These are phyloP conservation scores for Endothia cerciana DNA, from an alignment of 2,329 filamentous ascomycete genomes.

Conservation along the genomic window DNA sequence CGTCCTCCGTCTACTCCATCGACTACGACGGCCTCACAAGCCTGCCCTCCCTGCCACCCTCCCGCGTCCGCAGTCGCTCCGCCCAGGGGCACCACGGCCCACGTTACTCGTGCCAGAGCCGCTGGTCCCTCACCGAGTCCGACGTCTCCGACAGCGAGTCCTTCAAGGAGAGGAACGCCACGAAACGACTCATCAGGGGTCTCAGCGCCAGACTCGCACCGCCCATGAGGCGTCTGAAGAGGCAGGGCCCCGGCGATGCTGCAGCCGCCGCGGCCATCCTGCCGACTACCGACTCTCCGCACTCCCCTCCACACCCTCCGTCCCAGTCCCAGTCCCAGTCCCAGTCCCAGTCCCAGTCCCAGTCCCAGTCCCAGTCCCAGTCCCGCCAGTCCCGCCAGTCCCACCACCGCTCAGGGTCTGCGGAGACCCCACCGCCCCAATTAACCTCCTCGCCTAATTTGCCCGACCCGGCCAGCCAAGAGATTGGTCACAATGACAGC, in stretches of 20 bases:
- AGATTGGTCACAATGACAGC: constrained; percentile 27
- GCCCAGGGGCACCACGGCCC: constrained; percentile 20
- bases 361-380: constrained; percentile 1
- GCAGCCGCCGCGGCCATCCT: constrained; percentile 34
- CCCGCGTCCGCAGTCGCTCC: constrained; percentile 11
- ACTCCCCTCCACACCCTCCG: background rate
- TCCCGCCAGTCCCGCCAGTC: constrained; percentile 23
- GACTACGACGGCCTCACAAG: constrained; percentile 5
- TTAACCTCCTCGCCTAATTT: constrained; percentile 24
- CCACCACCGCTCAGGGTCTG: constrained; percentile 10
- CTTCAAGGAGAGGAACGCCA: constrained; percentile 8
- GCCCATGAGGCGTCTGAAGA: constrained; percentile 28
- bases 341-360: background rate
- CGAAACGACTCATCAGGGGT: constrained; percentile 26
- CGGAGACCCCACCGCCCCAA: constrained; percentile 22
- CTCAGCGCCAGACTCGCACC: constrained; percentile 23
- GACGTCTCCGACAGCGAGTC: constrained; percentile 20
- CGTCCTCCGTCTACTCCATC: constrained; percentile 20
- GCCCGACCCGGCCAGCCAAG: constrained; percentile 19
- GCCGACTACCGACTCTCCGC: constrained; percentile 4
- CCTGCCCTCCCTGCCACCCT: constrained; percentile 7
- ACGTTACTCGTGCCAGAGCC: constrained; percentile 26
- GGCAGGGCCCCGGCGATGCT: constrained; percentile 40
- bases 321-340: no score
- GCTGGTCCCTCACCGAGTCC: constrained; percentile 28